Conservation (phyloP, 2,329 filamentous ascomycete genomes). For the Aspergillus intermedius region DNA sequence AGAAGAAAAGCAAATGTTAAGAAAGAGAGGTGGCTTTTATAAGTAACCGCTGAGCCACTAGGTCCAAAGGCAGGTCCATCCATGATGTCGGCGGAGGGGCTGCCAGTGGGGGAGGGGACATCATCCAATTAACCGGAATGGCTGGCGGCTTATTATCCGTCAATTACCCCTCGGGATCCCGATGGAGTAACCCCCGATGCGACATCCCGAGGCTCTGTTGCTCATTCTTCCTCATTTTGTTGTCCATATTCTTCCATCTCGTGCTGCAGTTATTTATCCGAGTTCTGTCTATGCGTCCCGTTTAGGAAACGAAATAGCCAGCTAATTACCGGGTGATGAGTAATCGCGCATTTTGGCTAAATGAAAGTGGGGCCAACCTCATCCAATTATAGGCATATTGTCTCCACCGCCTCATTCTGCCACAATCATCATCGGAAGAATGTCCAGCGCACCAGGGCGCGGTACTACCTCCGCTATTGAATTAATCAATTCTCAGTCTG, state of each 20-base stretch:
- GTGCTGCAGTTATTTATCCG: neutral
- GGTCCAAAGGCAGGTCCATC: constrained; percentile 16
- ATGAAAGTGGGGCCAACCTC: neutral
- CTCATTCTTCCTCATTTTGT: neutral
- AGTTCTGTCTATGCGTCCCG: neutral
- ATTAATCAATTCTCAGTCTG: neutral
- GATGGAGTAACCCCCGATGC: neutral
- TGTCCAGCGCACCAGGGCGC: neutral
- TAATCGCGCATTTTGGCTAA: constrained; percentile 1
- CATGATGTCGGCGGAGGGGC: constrained; percentile 18
- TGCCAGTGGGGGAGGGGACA: neutral
- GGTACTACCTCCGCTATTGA: too few species aligned
- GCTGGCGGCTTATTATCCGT: neutral
- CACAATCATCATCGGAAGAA: neutral
- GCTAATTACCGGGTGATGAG: neutral
- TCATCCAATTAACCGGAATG: constrained; percentile 1
- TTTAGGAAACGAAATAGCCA: too few species aligned
- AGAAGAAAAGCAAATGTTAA: neutral
- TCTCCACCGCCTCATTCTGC: constrained; percentile 5
- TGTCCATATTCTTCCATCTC: neutral
- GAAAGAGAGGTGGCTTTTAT: neutral
- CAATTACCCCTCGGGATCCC: neutral
- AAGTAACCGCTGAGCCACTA: neutral
- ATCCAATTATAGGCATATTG: neutral
- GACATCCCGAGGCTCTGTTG: neutral